Conservation (phyloP, 352 stramenopile species). For the Phytophthora citrophthora region DNA sequence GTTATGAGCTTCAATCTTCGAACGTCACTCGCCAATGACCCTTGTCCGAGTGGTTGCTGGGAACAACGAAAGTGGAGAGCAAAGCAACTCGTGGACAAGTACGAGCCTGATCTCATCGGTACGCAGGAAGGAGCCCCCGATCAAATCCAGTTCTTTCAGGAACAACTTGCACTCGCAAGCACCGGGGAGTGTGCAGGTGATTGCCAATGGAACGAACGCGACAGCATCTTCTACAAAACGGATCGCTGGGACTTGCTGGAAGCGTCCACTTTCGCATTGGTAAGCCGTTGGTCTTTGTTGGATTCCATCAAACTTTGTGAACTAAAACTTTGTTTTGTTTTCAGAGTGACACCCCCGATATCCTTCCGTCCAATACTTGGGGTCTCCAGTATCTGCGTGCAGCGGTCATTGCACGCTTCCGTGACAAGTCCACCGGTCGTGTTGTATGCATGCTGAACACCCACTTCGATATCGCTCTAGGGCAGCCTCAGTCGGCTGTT, state of each 20-base stretch:
- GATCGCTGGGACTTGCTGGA: conserved; percentile 50
- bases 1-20: conserved; percentile 82
- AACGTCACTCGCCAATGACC: conserved; percentile 66
- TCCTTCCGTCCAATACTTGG: conserved; percentile 69
- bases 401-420: conserved; percentile 63
- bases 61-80: conserved; percentile 49
- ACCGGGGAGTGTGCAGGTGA: conserved; percentile 66
- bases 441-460: conserved; percentile 81
- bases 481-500: conserved; percentile 60
- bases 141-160: conserved; percentile 60
- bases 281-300: conserved; percentile 22
- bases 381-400: conserved; percentile 66
- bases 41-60: conserved; percentile 74
- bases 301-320: not conserved
- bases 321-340: not conserved
- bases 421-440: conserved; percentile 27
- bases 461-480: conserved; percentile 68
- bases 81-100: conserved; percentile 45
- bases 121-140: conserved; percentile 66
- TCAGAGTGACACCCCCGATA: conserved; percentile 70
- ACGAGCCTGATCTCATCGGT: conserved; percentile 70
- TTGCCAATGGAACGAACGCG: conserved; percentile 67
- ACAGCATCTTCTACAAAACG: conserved; percentile 71
- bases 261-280: conserved; percentile 62
- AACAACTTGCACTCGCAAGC: conserved; percentile 44